Evolutionary conservation across 2,329 filamentous ascomycete species (phyloP).

Genomic region (Fusarium paranaense): DNA sequence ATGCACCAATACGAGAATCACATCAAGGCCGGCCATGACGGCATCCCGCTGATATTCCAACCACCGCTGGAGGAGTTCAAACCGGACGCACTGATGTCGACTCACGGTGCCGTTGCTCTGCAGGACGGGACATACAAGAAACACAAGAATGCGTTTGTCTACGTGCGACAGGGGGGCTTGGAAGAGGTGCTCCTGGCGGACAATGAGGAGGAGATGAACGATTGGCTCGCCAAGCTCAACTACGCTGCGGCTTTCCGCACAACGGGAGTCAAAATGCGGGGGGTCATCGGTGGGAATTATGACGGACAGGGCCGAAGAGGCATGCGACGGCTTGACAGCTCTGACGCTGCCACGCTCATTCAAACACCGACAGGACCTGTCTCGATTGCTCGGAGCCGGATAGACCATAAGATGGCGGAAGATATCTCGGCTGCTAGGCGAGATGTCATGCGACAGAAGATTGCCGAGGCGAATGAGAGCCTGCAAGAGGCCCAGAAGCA

Average conservation of each 20-base stretch:
- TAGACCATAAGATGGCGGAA: conserved; percentile 84
- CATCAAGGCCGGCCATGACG: conserved; percentile 79
- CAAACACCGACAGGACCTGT: conserved; percentile 80
- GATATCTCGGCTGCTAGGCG: conserved; percentile 87
- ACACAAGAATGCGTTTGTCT: conserved; percentile 95
- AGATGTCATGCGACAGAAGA: conserved; percentile 85
- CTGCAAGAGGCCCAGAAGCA: conserved; percentile 79
- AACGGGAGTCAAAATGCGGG: conserved; percentile 89
- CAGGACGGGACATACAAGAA: conserved; percentile 89
- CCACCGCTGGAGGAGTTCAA: conserved; percentile 93
- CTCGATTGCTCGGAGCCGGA: conserved; percentile 76
- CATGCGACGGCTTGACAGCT: conserved; percentile 76
- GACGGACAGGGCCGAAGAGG: conserved; percentile 82
- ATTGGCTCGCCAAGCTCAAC: conserved; percentile 96
- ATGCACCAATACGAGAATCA: conserved; percentile 90
- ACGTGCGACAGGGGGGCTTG: conserved; percentile 85
- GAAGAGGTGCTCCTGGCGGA: conserved; percentile 94
- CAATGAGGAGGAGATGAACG: conserved; percentile 90
- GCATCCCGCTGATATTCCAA: conserved; percentile 86
- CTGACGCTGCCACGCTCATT: conserved; percentile 69
- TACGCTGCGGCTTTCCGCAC: conserved; percentile 95
- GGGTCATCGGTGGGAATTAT: conserved; percentile 85
- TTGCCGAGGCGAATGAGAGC: conserved; percentile 84
- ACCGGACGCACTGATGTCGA: conserved; percentile 92
- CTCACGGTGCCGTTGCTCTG: conserved; percentile 90